Percentiles rank a stretch among this genome's conserved stretches.
Evolutionary conservation across 2,329 filamentous ascomycete species (phyloP).

Genomic region (Colletotrichum euphorbiae): DNA sequence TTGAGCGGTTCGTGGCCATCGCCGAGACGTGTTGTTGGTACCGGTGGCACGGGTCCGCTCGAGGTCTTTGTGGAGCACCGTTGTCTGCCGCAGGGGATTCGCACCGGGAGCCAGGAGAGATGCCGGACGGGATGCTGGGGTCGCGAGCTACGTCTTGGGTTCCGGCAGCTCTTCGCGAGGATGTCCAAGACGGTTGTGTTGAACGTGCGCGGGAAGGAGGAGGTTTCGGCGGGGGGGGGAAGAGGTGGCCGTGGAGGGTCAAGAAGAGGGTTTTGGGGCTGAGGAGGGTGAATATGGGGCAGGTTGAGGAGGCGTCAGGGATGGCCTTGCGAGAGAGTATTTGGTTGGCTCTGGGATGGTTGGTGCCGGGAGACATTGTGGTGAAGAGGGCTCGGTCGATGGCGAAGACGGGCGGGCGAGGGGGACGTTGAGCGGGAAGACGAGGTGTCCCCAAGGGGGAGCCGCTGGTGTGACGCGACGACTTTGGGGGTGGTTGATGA

Average conservation of each 20-base stretch:
- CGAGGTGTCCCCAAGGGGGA: slow-evolving; percentile 63
- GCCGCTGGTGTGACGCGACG: slow-evolving; percentile 62
- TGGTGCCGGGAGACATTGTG: not conserved
- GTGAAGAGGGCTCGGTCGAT: not conserved
- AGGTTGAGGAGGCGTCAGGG: slow-evolving; percentile 60
- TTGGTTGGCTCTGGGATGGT: slow-evolving; percentile 42
- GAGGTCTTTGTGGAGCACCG: slow-evolving; percentile 62
- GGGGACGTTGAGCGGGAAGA: slow-evolving; percentile 47
- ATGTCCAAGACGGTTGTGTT: slow-evolving; percentile 63
- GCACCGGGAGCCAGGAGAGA: slow-evolving; percentile 59
- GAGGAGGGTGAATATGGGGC: slow-evolving; percentile 61
- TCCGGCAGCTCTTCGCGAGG: slow-evolving; percentile 60
- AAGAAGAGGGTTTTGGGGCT: slow-evolving; percentile 62
- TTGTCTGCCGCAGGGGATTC: slow-evolving; percentile 65
- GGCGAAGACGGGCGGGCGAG: slow-evolving; percentile 6
- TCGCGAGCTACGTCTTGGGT: slow-evolving; percentile 65
- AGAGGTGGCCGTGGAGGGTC: slow-evolving; percentile 60
- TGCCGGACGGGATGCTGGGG: slow-evolving; percentile 60
- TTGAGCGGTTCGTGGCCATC: slow-evolving; percentile 63
- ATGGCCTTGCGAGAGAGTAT: slow-evolving; percentile 59
- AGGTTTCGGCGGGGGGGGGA: slow-evolving; percentile 55
- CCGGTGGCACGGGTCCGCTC: slow-evolving; percentile 63
- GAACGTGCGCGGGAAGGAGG: slow-evolving; percentile 56
- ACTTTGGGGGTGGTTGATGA: slow-evolving; percentile 67
- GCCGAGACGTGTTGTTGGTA: slow-evolving; percentile 63